Evolutionary conservation across 2,329 filamentous ascomycete species (phyloP), one percentile per base, ranked within the genome.

Genomic region (Penicillium concentricum): DNA sequence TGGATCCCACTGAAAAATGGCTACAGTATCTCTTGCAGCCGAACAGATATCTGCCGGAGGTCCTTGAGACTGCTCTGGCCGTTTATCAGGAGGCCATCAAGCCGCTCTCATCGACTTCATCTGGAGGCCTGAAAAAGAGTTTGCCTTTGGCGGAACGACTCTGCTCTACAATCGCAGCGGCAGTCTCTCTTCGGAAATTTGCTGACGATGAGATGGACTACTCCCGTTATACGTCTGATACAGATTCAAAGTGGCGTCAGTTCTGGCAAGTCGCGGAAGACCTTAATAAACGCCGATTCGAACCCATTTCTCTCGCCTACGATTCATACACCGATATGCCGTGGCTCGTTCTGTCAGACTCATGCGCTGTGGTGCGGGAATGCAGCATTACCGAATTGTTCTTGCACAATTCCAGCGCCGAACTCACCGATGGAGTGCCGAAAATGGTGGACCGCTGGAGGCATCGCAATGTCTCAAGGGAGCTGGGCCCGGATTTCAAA

Each of bases 261-360:
- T 96, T 96, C 74, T 96, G 92, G 77, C 87, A 92, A 32, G 82
- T 97, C 18, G 82, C 96, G 18, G 82, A 90, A 13, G 92, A 96
- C 70, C 78, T 99, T 39, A 92, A 97, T 70, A 92, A 89, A 67
- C 88, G 91, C 67, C 84, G 92, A 67, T 88, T 89, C 18, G 92
- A 97, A 68, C 88, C 90, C 0, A 76, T 97, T 43, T 87, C 90
- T 1, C 79, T 97, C 43, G 84, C 87, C 0, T 86, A 90, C 54
- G 94, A 97, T 67, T 73, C 82, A 0, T 81, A 84, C 46, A 81
- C 83, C 10, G 87, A 88, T 48, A 83, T 92, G 77, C 84, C 91
- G 2, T 97, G 92, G 91, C 82, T 95, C 45, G 82, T 96, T 5
- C 88, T 91, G 66, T 87, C 92, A 1, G 92, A 97, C 73, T 86